These are phyloP conservation scores for Annulohypoxylon maeteangense DNA, from an alignment of 495 filamentous ascomycete genomes.

Conservation along the genomic window DNA sequence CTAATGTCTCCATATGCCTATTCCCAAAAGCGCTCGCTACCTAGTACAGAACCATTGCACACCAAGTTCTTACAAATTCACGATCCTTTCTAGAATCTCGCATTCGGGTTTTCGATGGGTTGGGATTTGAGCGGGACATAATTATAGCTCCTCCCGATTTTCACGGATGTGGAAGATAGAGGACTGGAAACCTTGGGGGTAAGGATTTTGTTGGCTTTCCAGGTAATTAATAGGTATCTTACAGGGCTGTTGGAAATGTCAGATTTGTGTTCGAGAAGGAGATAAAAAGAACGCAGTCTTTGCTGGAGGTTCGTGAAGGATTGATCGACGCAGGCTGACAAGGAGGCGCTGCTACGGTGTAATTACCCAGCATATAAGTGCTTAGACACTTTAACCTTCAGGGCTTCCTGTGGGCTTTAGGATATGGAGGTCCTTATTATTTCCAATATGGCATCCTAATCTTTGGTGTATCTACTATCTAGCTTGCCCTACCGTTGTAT, in stretches of 20 bases:
- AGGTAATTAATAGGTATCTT: slow-evolving; percentile 5
- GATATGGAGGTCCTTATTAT: not conserved
- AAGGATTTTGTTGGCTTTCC: not conserved
- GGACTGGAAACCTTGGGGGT: not conserved
- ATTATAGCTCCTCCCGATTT: not conserved
- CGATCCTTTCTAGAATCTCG: not conserved
- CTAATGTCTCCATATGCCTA: not conserved
- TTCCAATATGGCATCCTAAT: not conserved
- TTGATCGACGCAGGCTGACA: slow-evolving; percentile 19
- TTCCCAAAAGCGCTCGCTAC: not conserved
- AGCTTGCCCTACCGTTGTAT: not conserved
- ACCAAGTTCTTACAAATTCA: not conserved
- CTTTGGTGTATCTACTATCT: not conserved
- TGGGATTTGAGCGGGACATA: not conserved
- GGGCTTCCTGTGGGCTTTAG: not conserved
- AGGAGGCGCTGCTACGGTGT: not conserved
- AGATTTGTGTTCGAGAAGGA: slow-evolving; percentile 1
- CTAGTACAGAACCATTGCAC: not conserved
- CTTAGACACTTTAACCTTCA: not conserved
- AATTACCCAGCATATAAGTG: not conserved
- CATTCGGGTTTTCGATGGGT: slow-evolving; percentile 5
- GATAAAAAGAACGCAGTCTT: slow-evolving; percentile 8
- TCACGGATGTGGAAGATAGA: slow-evolving; percentile 1
- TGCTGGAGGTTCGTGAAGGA: slow-evolving; percentile 10
- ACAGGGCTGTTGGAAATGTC: not conserved